Conservation (phyloP, 1,284 basidiomycete species). For the Wolfiporia cocos region DNA sequence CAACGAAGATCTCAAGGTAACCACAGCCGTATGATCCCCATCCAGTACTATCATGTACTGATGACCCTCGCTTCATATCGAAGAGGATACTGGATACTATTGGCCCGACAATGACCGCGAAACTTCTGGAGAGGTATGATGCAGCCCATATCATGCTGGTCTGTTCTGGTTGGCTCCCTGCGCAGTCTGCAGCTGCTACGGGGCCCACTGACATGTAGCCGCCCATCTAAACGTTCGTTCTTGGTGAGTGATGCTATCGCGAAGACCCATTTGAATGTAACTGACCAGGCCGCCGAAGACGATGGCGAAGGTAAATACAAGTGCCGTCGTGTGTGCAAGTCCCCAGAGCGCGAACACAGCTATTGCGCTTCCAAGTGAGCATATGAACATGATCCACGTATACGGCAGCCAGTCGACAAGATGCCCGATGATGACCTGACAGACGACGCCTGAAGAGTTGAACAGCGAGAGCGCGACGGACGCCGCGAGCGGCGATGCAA, state of each 20-base stretch:
- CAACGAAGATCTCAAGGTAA: slow-evolving; percentile 23
- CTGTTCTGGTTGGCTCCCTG: slow-evolving; percentile 18
- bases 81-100: slow-evolving; percentile 20
- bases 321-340: slow-evolving; percentile 16
- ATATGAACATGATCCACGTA: slow-evolving; percentile 21
- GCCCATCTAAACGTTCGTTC: slow-evolving; percentile 21
- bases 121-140: slow-evolving; percentile 18
- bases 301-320: slow-evolving; percentile 19
- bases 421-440: slow-evolving; percentile 19
- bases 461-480: slow-evolving; percentile 21
- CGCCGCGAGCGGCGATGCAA: slow-evolving; percentile 19
- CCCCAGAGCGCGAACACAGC: slow-evolving; percentile 24
- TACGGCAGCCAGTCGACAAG: slow-evolving; percentile 20
- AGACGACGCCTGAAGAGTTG: slow-evolving; percentile 21
- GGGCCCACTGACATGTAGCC: slow-evolving; percentile 21
- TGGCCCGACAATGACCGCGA: slow-evolving; percentile 20
- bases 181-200: slow-evolving; percentile 19
- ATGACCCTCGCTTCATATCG: slow-evolving; percentile 12
- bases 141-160: slow-evolving; percentile 19
- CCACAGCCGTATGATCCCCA: slow-evolving; percentile 20
- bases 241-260: no score
- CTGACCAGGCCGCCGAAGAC: slow-evolving; percentile 22
- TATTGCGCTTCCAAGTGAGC: slow-evolving; percentile 18
- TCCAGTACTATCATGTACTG: not conserved
- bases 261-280: not conserved